These are phyloP conservation scores for Boletellus deceptivus DNA, from an alignment of 1,284 basidiomycete genomes.

Conservation along the genomic window DNA sequence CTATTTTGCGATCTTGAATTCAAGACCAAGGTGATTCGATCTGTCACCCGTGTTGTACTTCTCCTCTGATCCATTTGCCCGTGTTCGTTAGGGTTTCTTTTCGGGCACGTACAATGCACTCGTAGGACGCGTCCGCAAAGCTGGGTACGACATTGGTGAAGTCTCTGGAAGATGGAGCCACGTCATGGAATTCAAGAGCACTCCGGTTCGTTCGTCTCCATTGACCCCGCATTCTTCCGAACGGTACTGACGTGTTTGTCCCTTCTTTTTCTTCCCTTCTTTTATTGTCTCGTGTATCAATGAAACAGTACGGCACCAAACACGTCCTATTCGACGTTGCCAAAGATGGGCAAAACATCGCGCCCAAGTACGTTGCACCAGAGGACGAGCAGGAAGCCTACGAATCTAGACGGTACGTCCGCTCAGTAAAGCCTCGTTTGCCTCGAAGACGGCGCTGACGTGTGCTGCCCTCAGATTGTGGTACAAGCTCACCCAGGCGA, in stretches of 20 bases:
- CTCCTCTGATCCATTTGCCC: background rate
- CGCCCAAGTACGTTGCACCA: slow-evolving; percentile 81
- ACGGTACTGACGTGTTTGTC: background rate
- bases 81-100: slow-evolving; percentile 81
- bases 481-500: slow-evolving; percentile 84
- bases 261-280: background rate
- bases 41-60: background rate
- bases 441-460: too few species aligned
- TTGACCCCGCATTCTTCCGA: background rate
- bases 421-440: too few species aligned
- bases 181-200: slow-evolving; percentile 82
- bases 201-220: slow-evolving; percentile 47
- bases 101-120: slow-evolving; percentile 95
- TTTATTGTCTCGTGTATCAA: background rate
- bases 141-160: slow-evolving; percentile 77
- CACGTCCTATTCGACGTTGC: slow-evolving; percentile 83
- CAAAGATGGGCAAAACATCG: slow-evolving; percentile 68
- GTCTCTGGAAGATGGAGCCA: slow-evolving; percentile 91
- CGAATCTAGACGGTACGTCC: slow-evolving; percentile 77
- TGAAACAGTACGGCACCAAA: slow-evolving; percentile 61
- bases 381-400: slow-evolving; percentile 88
- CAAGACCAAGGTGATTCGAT: slow-evolving; percentile 80
- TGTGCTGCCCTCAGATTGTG: slow-evolving; percentile 59
- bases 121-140: slow-evolving; percentile 73
- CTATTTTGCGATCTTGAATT: slow-evolving; percentile 89